Conservation (phyloP, 495 filamentous ascomycete genomes). For the Penicillium silybi region DNA sequence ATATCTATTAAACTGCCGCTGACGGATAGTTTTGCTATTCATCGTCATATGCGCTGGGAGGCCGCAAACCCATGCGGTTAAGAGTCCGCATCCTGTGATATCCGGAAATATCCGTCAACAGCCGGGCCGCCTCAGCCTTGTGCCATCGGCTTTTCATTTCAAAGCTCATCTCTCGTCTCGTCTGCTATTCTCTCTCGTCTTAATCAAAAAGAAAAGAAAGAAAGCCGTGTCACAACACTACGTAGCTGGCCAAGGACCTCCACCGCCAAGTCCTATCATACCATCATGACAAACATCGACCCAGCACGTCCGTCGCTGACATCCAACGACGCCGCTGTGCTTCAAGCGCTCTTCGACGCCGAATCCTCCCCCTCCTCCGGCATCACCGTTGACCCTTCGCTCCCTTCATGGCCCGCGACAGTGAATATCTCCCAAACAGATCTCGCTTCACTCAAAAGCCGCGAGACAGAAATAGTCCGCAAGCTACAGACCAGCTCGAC, state of each 20-base stretch:
- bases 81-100: conserved; percentile 12
- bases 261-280: neutral
- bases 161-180: neutral
- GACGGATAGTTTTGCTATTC: neutral
- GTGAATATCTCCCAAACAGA: conserved; percentile 24
- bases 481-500: conserved; percentile 19
- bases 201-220: neutral
- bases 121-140: conserved; percentile 10
- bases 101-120: conserved; percentile 23
- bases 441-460: conserved; percentile 21
- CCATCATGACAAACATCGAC: conserved; percentile 38
- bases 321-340: conserved; percentile 64
- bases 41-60: neutral
- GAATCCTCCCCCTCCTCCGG: conserved; percentile 59
- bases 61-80: neutral
- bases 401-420: conserved; percentile 55
- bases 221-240: too few species aligned
- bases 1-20: neutral
- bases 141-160: conserved; percentile 1
- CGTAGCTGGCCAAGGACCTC: neutral
- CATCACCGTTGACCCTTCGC: conserved; percentile 50
- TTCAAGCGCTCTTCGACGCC: conserved; percentile 76
- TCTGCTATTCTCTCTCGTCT: neutral
- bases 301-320: conserved; percentile 51
- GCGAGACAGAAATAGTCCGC: conserved; percentile 29